Base-by-base conservation (phyloP, 306 rosid species). In the Macrotyloma uniflorum region DNA sequence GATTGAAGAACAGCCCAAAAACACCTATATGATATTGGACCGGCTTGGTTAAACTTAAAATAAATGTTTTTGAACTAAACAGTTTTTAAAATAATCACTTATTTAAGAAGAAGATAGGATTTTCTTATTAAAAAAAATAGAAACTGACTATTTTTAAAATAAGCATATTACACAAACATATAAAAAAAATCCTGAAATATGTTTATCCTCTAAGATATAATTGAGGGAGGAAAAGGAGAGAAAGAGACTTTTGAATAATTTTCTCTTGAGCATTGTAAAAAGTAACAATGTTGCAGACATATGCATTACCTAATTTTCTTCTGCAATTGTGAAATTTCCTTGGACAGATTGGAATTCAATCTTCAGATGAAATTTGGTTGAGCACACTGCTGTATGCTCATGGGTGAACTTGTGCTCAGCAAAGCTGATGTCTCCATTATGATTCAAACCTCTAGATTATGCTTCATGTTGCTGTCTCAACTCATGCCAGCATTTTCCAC, bases 341-440 rank as follows among this genome's bases (percentile, higher is more conserved):
- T 77, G 79, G 69, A n/a, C 92, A 89, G 96, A 78, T 86, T 75
- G 76, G 76, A 47, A 35, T 45, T 32, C 26, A 43, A 66, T 61
- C 54, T 62, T 22, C 66, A 71, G 45, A 57, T 68, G 54, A 81
- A 50, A 82, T 68, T 80, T 82, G 83, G 72, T 45, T 51, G 63
- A 80, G 69, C 49, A 62, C 70, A 32, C 55, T 72, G 50, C 65
- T 71, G 43, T 32, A 1, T 55, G 68, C 40, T 70, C 36, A 61
- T 67, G 75, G 70, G 36, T 63, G 55, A 33, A 73, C 76, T 64
- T 68, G 8, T 83, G 76, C 72, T 64, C 46, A 62, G 82, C 53
- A 69, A 85, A 76, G 70, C 43, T 68, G 78, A 86, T 63, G 38
- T 33, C 30, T n/a, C 45, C 85, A 53, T 70, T 30, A 16, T 49